These are phyloP conservation scores for Circinella umbellata DNA, from an alignment of 371 early-diverging fungal species.

Conservation along the genomic window DNA sequence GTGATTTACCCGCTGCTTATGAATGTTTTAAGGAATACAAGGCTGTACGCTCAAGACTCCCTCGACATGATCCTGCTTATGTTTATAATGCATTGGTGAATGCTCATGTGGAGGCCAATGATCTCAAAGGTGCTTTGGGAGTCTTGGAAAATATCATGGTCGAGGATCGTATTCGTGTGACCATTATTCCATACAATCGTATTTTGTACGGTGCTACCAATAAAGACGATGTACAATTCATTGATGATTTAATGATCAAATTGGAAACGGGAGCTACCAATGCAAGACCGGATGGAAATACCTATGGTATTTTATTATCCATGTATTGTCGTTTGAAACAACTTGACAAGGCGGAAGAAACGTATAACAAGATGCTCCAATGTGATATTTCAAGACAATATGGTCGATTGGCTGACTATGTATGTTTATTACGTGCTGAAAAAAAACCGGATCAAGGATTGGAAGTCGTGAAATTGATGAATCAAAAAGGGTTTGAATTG, in stretches of 20 bases:
- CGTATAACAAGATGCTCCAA: slow-evolving; percentile 32
- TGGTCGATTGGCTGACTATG: slow-evolving; percentile 45
- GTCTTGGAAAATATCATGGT: slow-evolving; percentile 44
- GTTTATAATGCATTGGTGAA: slow-evolving; percentile 53
- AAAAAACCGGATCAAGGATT: slow-evolving; percentile 30
- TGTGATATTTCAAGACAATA: slow-evolving; percentile 37
- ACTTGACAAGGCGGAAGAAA: slow-evolving; percentile 38
- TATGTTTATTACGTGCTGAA: slow-evolving; percentile 31
- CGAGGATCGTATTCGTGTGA: slow-evolving; percentile 34
- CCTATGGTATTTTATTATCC: slow-evolving; percentile 44
- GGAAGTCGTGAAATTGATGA: slow-evolving; percentile 29
- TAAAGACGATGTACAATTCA: slow-evolving; percentile 34
- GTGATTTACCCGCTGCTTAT: slow-evolving; percentile 43
- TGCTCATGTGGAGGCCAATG: slow-evolving; percentile 51
- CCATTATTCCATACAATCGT: slow-evolving; percentile 45
- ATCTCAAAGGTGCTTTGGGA: slow-evolving; percentile 43
- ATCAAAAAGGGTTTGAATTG: slow-evolving; percentile 29
- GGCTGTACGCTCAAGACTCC: slow-evolving; percentile 19
- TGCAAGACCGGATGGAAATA: slow-evolving; percentile 44
- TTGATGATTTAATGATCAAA: slow-evolving; percentile 26
- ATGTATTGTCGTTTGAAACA: slow-evolving; percentile 33
- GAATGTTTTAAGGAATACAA: slow-evolving; percentile 59
- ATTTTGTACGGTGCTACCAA: slow-evolving; percentile 41
- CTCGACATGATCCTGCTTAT: slow-evolving; percentile 35
- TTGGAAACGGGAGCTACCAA: slow-evolving; percentile 26